These are phyloP conservation scores for Akanthomyces uredinophilus DNA, from an alignment of 2,329 filamentous ascomycete species.

Conservation along the genomic window DNA sequence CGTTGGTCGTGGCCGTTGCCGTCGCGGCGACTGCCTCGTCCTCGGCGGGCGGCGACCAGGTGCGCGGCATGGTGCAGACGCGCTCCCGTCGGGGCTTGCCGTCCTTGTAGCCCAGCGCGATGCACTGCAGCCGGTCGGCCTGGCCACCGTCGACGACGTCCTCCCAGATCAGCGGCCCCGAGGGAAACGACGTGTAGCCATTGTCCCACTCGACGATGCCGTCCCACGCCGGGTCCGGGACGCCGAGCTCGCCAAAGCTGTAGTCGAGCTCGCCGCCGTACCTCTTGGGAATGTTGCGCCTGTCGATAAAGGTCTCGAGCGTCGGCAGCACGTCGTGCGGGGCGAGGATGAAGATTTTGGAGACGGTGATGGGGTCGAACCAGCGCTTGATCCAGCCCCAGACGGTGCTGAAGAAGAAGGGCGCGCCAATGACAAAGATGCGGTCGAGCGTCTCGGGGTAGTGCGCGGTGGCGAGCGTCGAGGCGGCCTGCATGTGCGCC, in stretches of 20 bases:
- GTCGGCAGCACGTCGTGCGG: slow-evolving; percentile 69
- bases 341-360: slow-evolving; percentile 89
- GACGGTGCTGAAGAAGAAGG: slow-evolving; percentile 84
- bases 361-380: slow-evolving; percentile 90
- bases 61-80: slow-evolving; percentile 48
- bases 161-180: slow-evolving; percentile 54
- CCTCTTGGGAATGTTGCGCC: slow-evolving; percentile 76
- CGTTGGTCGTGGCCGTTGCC: slow-evolving; percentile 14
- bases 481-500: slow-evolving; percentile 88
- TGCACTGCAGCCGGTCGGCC: slow-evolving; percentile 44
- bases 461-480: slow-evolving; percentile 81
- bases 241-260: slow-evolving; percentile 68
- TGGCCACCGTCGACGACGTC: slow-evolving; percentile 33
- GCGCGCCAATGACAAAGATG: slow-evolving; percentile 75
- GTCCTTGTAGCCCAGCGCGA: slow-evolving; percentile 46
- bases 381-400: slow-evolving; percentile 95
- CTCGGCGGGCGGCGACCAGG: slow-evolving; percentile 27
- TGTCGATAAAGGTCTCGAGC: slow-evolving; percentile 75
- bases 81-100: slow-evolving; percentile 41
- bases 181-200: slow-evolving; percentile 47
- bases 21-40: slow-evolving; percentile 12
- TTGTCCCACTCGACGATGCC: slow-evolving; percentile 48
- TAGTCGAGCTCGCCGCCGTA: slow-evolving; percentile 88
- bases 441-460: slow-evolving; percentile 83
- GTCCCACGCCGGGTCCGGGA: slow-evolving; percentile 60